Evolutionary conservation across 495 filamentous ascomycete genomes (phyloP), one percentile per base, ranked within the genome.

Genomic region (Amphirosellinia nigrospora): DNA sequence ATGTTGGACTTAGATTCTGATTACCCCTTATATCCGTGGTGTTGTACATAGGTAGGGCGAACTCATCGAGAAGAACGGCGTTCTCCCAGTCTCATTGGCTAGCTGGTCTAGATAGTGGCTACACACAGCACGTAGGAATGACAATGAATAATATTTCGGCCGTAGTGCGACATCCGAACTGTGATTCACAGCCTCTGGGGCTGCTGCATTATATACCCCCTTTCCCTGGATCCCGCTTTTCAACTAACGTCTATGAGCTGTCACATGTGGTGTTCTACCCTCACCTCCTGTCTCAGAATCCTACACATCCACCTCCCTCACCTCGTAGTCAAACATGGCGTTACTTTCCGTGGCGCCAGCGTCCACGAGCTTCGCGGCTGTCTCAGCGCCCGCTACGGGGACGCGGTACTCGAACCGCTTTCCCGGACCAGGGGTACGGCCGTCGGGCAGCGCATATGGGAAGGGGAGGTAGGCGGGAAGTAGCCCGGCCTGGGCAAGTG

Each of bases 401-500:
- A 97, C 80, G 9, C 80, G 76, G 53, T 89, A 89, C 75, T 92
- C 89, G 39, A 87, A 85, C 28, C 75, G 76, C 56, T 84, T 84
- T 0, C 82, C 85, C 0, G 75, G 66, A 0, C 65, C 78, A 0
- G 84, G 78, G 7, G 64, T 32, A n/a, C 69, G 64, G 5, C 83
- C 86, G 53, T 77, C 79, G 0, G 85, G 79, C 2, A 88, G 65
- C 0, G 82, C 65, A 73, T 89, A 88, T 9, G 88, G 87, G 63
- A 86, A 90, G 2, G 85, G 83, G 7, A 83, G 73, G 79, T 87
- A 78, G 83, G 91, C 72, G 74, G 90, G 84, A 45, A 97, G 75
- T 56, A 96, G 75, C 0, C 93, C 93, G 0, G 93, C 79, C 79
- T 97, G 94, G 23, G 90, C 85, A 0, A 97, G 79, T 3, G 95